A percentile compares a stretch with the other conserved stretches of the same genome.
Evolutionary conservation across 2,329 filamentous ascomycete genomes (phyloP).

Genomic region (Neofusicoccum kwambonambiense): DNA sequence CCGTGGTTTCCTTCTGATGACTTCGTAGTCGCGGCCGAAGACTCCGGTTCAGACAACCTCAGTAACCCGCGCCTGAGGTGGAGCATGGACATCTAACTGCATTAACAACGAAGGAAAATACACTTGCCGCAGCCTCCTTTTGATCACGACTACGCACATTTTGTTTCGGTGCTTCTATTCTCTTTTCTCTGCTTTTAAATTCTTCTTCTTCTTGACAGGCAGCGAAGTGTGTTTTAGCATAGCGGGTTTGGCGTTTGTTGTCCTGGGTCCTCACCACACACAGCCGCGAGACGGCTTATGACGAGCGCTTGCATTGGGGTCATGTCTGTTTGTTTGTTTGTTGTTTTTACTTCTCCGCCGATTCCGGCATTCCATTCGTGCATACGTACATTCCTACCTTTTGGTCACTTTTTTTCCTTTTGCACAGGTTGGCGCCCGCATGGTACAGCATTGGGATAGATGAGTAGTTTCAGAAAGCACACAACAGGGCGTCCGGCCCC

Average conservation of each 20-base stretch:
- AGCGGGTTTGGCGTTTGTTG: constrained; percentile 18
- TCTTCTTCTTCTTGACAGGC: constrained; percentile 1
- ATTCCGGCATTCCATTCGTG: constrained; percentile 4
- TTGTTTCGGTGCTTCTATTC: background rate
- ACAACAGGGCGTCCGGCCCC: background rate
- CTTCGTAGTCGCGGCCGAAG: constrained; percentile 21
- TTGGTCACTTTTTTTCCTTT: background rate
- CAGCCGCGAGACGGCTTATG: constrained; percentile 17
- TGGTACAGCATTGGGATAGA: constrained; percentile 4
- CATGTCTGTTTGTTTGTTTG: constrained; percentile 8
- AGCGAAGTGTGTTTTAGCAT: constrained; percentile 10
- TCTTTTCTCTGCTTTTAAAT: background rate
- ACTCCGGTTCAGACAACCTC: constrained; percentile 35
- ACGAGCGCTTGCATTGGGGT: constrained; percentile 17
- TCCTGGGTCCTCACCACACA: background rate
- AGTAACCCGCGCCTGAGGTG: constrained; percentile 38
- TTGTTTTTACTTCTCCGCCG: background rate
- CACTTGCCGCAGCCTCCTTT: background rate
- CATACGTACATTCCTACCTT: constrained; percentile 10
- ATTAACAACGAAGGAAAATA: background rate
- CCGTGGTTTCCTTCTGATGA: constrained; percentile 23
- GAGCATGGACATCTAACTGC: constrained; percentile 43
- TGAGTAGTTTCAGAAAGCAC: constrained; percentile 1
- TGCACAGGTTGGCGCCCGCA: background rate
- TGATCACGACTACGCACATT: background rate